phyloP scores from a whole-genome alignment of 164 flowering plant genomes.

The Malania oleifera region DNA sequence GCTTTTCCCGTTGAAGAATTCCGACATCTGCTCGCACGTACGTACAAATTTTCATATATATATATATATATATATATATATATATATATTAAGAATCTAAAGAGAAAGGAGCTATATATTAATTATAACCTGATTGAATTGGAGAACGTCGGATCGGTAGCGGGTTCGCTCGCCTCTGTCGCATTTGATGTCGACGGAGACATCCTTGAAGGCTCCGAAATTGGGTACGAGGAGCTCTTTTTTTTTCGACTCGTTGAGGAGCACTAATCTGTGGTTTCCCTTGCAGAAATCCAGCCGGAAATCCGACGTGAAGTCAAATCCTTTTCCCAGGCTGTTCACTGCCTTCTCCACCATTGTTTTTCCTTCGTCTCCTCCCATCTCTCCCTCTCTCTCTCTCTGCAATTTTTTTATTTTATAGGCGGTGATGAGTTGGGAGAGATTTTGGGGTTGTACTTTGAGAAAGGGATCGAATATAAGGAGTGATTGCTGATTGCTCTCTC shows the following conservation, averaged over 20 bases:
- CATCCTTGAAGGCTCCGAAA: slow-evolving; percentile 33
- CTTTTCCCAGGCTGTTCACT: slow-evolving; percentile 64
- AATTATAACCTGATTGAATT: slow-evolving; percentile 52
- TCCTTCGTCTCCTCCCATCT: slow-evolving; percentile 17
- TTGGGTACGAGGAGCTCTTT: slow-evolving; percentile 51
- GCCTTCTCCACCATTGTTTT: slow-evolving; percentile 44
- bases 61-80: too few relatives aligned
- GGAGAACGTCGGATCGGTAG: slow-evolving; percentile 67
- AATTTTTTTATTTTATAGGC: too few relatives aligned
- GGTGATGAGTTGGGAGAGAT: too few relatives aligned
- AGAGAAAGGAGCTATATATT: too few relatives aligned
- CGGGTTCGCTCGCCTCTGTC: slow-evolving; percentile 77
- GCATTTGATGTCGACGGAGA: slow-evolving; percentile 64
- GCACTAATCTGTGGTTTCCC: slow-evolving; percentile 48
- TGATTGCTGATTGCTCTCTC: too few relatives aligned
- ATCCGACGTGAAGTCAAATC: slow-evolving; percentile 73
- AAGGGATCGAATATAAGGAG: too few relatives aligned
- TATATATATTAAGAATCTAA: too few relatives aligned
- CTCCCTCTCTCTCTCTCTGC: slow-evolving; percentile 4
- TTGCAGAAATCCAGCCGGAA: slow-evolving; percentile 76
- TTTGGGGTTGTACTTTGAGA: not conserved
- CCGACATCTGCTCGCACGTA: slow-evolving; percentile 57
- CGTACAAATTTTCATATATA: not conserved
- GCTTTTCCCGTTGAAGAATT: slow-evolving; percentile 49
- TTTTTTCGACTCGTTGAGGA: slow-evolving; percentile 41